Evolutionary conservation across 768 basidiomycete species (phyloP).

Genomic region (Leccinum arenicola): DNA sequence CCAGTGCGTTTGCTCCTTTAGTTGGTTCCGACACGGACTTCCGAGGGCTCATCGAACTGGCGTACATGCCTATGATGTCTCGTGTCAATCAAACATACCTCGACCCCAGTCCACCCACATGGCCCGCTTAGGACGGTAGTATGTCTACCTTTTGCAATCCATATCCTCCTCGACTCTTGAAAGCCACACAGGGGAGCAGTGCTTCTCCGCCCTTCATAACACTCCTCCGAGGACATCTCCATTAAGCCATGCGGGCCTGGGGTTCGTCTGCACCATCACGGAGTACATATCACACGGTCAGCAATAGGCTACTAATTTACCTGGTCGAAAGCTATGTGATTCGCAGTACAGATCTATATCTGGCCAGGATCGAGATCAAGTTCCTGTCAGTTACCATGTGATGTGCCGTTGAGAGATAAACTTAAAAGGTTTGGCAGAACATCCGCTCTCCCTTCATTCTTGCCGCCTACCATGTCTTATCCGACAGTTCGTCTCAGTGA

Average conservation of each 20-base stretch:
- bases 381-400: not conserved
- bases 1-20: not conserved
- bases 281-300: not conserved
- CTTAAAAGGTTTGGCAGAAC: constrained; percentile 10
- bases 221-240: constrained; percentile 6
- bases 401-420: not conserved
- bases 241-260: not conserved
- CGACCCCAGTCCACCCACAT: not conserved
- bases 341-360: not conserved
- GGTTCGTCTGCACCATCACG: not conserved
- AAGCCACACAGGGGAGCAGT: not conserved
- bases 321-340: not conserved
- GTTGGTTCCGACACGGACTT: not conserved
- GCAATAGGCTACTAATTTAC: not conserved
- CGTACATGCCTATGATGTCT: not conserved
- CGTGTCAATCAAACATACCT: not conserved
- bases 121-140: not conserved
- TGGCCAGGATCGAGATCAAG: not conserved
- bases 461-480: constrained; percentile 18
- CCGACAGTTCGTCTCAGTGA: constrained; percentile 41
- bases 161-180: not conserved
- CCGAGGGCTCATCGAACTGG: not conserved
- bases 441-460: not conserved
- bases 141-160: not conserved
- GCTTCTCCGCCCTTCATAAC: not conserved